Evolutionary conservation across 1,284 basidiomycete genomes (phyloP).

Genomic region (Singerocomus rubriflavus): DNA sequence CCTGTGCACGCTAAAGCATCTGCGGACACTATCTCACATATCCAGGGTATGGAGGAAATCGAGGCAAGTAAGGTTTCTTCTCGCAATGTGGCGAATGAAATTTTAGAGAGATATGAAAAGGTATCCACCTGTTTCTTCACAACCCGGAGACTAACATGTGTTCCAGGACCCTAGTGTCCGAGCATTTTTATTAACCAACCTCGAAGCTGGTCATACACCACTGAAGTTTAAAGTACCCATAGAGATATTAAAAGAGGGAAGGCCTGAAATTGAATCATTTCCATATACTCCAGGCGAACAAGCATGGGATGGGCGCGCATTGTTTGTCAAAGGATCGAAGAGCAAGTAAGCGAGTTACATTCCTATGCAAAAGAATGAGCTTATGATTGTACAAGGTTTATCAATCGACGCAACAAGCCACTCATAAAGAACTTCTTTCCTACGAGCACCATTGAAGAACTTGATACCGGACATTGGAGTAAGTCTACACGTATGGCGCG

Average conservation of each 20-base stretch:
- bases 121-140: slow-evolving; percentile 33
- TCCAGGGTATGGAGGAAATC: slow-evolving; percentile 69
- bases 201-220: slow-evolving; percentile 40
- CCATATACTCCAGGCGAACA: slow-evolving; percentile 61
- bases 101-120: slow-evolving; percentile 61
- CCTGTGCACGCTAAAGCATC: slow-evolving; percentile 65
- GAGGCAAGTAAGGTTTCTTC: slow-evolving; percentile 51
- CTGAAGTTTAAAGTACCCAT: slow-evolving; percentile 74
- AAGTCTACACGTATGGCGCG: slow-evolving; percentile 9
- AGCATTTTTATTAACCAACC: slow-evolving; percentile 82
- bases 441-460: slow-evolving; percentile 46
- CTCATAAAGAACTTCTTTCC: slow-evolving; percentile 69
- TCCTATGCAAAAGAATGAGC: not conserved
- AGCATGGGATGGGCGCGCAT: slow-evolving; percentile 57
- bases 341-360: slow-evolving; percentile 53
- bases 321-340: slow-evolving; percentile 79
- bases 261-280: slow-evolving; percentile 72
- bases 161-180: slow-evolving; percentile 64
- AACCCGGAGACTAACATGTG: slow-evolving; percentile 3
- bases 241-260: slow-evolving; percentile 56
- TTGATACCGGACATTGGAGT: slow-evolving; percentile 74
- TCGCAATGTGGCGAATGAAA: slow-evolving; percentile 62
- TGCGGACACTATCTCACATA: slow-evolving; percentile 62
- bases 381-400: slow-evolving; percentile 46
- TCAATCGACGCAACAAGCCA: slow-evolving; percentile 65